Conservation (phyloP, 352 stramenopile species). For the Achlya hypogyna region DNA sequence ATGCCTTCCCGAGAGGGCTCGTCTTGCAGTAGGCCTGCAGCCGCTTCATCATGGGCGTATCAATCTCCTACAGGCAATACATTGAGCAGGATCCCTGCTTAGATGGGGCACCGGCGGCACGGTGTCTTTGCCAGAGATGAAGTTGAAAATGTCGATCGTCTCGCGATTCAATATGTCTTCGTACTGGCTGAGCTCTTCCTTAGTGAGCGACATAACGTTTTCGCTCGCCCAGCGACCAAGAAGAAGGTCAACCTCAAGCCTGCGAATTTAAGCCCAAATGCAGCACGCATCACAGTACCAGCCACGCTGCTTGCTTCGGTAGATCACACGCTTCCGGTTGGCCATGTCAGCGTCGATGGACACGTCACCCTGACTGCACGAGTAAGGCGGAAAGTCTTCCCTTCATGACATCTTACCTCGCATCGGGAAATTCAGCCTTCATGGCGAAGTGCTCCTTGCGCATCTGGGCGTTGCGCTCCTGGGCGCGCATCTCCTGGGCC, state of each 20-base stretch:
- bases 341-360: constrained; percentile 45
- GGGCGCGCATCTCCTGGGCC: constrained; percentile 39
- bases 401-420: constrained; percentile 22
- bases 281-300: constrained; percentile 30
- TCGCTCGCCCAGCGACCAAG: constrained; percentile 90
- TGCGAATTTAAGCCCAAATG: not conserved
- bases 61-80: constrained; percentile 27
- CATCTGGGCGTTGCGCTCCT: constrained; percentile 45
- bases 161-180: constrained; percentile 95
- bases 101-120: constrained; percentile 43
- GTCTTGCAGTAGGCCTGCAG: constrained; percentile 87
- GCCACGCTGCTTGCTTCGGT: constrained; percentile 92
- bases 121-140: constrained; percentile 85
- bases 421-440: constrained; percentile 32
- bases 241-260: constrained; percentile 92
- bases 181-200: constrained; percentile 87
- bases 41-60: constrained; percentile 84
- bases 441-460: constrained; percentile 41
- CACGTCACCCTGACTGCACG: constrained; percentile 36
- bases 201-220: constrained; percentile 77
- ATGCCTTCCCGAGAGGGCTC: constrained; percentile 86
- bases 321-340: constrained; percentile 89
- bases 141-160: constrained; percentile 98
- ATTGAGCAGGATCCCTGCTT: not conserved
- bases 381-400: not conserved